Evolutionary conservation across 2,329 filamentous ascomycete genomes (phyloP).

Genomic region (Neopestalotiopsis sp.): DNA sequence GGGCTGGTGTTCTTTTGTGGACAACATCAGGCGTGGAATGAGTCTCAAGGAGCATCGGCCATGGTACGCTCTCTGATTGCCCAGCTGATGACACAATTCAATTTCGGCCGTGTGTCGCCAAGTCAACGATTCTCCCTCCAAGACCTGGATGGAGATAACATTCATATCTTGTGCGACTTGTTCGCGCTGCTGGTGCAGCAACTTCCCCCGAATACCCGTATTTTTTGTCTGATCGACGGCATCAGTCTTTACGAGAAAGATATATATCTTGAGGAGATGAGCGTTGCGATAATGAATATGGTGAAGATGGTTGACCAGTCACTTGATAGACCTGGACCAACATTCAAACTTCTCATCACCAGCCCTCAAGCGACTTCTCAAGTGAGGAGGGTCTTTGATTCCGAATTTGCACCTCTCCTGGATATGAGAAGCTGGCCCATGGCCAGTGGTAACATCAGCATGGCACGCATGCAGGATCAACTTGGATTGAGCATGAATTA

Average conservation of each 20-base stretch:
- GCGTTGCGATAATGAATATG: not conserved
- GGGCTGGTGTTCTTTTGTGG: not conserved
- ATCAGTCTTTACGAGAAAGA: not conserved
- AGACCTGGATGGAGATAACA: not conserved
- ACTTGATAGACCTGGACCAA: not conserved
- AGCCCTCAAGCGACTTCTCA: not conserved
- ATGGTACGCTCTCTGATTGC: not conserved
- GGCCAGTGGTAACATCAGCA: not conserved
- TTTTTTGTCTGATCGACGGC: not conserved
- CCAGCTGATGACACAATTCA: not conserved
- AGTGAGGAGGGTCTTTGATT: not conserved
- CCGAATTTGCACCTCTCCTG: not conserved
- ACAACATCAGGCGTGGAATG: not conserved
- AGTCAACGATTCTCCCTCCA: not conserved
- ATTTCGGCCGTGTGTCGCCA: not conserved
- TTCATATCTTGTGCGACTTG: not conserved
- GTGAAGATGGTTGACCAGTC: not conserved
- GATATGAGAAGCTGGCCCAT: not conserved
- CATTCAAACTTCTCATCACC: not conserved
- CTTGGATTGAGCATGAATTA: not conserved
- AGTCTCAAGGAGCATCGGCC: not conserved
- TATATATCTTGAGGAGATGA: not conserved
- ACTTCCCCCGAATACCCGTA: not conserved
- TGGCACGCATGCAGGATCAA: not conserved
- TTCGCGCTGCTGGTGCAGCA: not conserved